Percentiles rank a stretch among this genome's conserved stretches.
Evolutionary conservation across 352 stramenopile species (phyloP).

Genomic region (Phytophthora pistaciae): DNA sequence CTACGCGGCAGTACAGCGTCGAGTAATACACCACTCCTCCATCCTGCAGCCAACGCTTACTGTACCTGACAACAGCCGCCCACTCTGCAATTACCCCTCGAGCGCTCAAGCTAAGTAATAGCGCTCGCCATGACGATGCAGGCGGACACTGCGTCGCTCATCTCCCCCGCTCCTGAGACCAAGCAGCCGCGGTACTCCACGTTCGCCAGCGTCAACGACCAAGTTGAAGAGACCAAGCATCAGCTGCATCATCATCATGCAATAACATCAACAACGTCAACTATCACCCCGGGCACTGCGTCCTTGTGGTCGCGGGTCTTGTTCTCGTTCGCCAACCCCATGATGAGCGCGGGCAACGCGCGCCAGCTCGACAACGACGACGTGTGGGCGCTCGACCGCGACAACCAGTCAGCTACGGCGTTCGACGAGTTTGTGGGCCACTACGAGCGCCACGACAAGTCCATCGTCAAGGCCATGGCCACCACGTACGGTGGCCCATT

Average conservation of each 20-base stretch:
- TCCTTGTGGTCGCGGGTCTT: conserved; percentile 38
- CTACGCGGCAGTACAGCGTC: not conserved
- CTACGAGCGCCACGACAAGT: conserved; percentile 28
- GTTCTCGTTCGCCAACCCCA: conserved; percentile 52
- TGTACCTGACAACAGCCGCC: not conserved
- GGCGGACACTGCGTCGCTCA: not conserved
- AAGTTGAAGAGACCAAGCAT: conserved; percentile 18
- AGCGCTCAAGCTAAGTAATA: not conserved
- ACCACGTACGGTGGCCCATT: conserved; percentile 37
- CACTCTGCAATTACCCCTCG: not conserved
- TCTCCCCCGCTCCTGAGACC: conserved; percentile 17
- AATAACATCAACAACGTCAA: not conserved
- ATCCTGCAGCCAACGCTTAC: not conserved
- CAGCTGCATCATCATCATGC: not conserved
- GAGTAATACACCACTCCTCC: not conserved
- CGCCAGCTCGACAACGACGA: conserved; percentile 54
- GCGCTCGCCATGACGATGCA: not conserved
- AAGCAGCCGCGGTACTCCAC: conserved; percentile 27
- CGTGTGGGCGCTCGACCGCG: conserved; percentile 48
- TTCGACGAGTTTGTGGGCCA: conserved; percentile 37
- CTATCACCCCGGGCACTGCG: conserved; percentile 17
- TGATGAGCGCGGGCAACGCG: conserved; percentile 55
- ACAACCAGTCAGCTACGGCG: conserved; percentile 32
- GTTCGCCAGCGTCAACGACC: conserved; percentile 16
- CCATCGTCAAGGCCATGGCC: conserved; percentile 36